Base-by-base conservation (phyloP, 805 yeast genomes). In the Naumovozyma castellii region DNA sequence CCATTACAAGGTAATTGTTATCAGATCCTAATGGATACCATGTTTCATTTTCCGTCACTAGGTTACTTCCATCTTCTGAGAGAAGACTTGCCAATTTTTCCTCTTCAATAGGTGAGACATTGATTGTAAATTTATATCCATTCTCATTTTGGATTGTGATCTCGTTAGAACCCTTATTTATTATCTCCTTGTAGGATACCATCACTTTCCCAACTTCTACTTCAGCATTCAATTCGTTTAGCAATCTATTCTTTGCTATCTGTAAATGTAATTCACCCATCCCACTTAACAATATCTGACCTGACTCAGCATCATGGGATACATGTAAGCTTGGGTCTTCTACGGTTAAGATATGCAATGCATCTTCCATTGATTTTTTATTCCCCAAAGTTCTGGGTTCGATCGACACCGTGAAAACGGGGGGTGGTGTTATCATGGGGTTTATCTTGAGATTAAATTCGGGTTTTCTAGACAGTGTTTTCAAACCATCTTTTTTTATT, bases 251-350 rank as follows among this genome's bases (percentile, higher is more conserved):
- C 36, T 70, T 71, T 1, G 92, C 83, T 48, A 92, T 87, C 49
- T 92, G 97, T 37, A 92, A 68, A 63, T 92, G 98, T 36, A 92
- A 68, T 55, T 92, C 98, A 45, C 98, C 98, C 96, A 90, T 88
- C 50, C 98, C 98, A 42, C 95, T 84, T 55, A 92, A 80, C 45
- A 92, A 75, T 13, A 97, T 92, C 62, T 92, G 95, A 62, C 92
- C 92, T 33, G 94, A 80, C 65, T 92, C 97, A 17, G 74, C 64
- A 61, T 92, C 84, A 37, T 69, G 72, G 3, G 75, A 62, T 5
- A 85, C 72, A 22, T 76, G 73, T 44, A 92, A 67, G 37, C 95
- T 84, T 3, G 98, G 98, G 53, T 92, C 98, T 54, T 92, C 97
- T 39, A 82, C 70, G n/a, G 84, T 59, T 32, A 92, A 61, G 1